Evolutionary conservation across 495 filamentous ascomycete species (phyloP).

Genomic region (Daldinia vernicosa): DNA sequence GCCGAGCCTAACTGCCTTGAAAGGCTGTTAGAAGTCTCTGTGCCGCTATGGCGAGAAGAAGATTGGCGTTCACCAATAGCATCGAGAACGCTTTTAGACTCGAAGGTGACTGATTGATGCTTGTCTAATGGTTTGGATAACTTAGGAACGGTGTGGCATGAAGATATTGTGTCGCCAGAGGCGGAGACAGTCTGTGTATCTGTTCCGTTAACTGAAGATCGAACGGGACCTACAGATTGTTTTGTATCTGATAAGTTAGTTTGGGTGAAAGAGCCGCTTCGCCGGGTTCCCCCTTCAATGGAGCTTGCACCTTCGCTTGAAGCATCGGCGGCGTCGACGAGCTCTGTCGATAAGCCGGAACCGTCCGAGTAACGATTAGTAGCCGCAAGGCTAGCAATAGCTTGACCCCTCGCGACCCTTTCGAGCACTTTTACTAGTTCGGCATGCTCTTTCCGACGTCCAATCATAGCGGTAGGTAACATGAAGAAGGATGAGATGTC

Average conservation of each 20-base stretch:
- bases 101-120: constrained; percentile 49
- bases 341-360: constrained; percentile 66
- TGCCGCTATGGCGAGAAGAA: constrained; percentile 43
- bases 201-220: constrained; percentile 43
- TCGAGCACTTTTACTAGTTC: constrained; percentile 77
- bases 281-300: constrained; percentile 51
- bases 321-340: constrained; percentile 60
- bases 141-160: constrained; percentile 47
- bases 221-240: constrained; percentile 50
- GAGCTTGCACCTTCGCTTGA: constrained; percentile 63
- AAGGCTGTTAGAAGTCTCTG: constrained; percentile 51
- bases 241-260: constrained; percentile 62
- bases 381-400: constrained; percentile 56
- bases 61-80: constrained; percentile 44
- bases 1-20: constrained; percentile 57
- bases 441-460: constrained; percentile 74
- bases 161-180: constrained; percentile 50
- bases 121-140: constrained; percentile 50
- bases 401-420: constrained; percentile 69
- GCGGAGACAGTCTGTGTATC: constrained; percentile 48
- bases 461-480: constrained; percentile 80
- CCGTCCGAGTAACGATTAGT: constrained; percentile 58
- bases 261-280: constrained; percentile 53
- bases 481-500: constrained; percentile 90
- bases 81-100: constrained; percentile 47